These are phyloP conservation scores for Amanita molliuscula DNA, from an alignment of 768 basidiomycete species.

Conservation along the genomic window DNA sequence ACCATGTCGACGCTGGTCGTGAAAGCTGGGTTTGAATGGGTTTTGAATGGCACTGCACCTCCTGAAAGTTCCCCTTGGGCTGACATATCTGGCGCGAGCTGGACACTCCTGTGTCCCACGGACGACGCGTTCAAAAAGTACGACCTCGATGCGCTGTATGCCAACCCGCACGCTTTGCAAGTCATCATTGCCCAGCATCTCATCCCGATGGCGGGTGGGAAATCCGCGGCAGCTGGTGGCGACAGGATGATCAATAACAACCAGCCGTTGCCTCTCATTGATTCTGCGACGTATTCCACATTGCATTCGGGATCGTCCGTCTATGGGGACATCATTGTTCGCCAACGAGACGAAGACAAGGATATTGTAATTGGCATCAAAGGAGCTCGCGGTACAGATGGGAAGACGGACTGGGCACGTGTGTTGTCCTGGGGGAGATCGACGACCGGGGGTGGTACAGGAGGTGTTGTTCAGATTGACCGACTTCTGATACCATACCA, in stretches of 20 bases:
- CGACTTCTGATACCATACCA: slow-evolving; percentile 74
- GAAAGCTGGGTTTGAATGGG: slow-evolving; percentile 85
- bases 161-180: slow-evolving; percentile 40
- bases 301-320: slow-evolving; percentile 53
- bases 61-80: slow-evolving; percentile 64
- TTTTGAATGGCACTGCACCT: slow-evolving; percentile 76
- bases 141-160: slow-evolving; percentile 70
- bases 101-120: slow-evolving; percentile 86
- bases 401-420: slow-evolving; percentile 50
- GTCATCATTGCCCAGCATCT: slow-evolving; percentile 70
- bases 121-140: slow-evolving; percentile 86
- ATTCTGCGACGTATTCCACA: slow-evolving; percentile 67
- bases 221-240: not conserved
- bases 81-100: slow-evolving; percentile 44
- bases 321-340: slow-evolving; percentile 83
- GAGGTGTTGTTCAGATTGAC: slow-evolving; percentile 88
- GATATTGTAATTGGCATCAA: slow-evolving; percentile 65
- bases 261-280: slow-evolving; percentile 60
- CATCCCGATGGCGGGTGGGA: slow-evolving; percentile 35
- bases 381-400: slow-evolving; percentile 58
- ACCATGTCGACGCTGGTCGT: slow-evolving; percentile 82
- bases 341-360: slow-evolving; percentile 33
- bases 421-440: slow-evolving; percentile 70
- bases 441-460: slow-evolving; percentile 60
- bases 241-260: slow-evolving; percentile 44